Evolutionary conservation across 371 early-diverging fungal genomes (phyloP).

Genomic region (Fennellomyces sp.): DNA sequence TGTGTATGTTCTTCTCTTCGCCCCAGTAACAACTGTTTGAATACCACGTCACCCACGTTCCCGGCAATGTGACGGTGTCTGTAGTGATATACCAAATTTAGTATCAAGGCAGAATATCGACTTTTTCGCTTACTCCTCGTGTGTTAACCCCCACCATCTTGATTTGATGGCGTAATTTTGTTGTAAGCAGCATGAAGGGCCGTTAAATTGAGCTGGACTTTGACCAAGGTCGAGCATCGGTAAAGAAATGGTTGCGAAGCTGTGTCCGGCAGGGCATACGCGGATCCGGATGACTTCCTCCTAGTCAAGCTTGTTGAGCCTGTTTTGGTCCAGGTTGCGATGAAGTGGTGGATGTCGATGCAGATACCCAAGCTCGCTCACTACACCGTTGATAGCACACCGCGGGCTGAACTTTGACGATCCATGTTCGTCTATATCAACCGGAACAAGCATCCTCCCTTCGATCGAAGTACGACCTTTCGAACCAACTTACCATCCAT

Average conservation of each 20-base stretch:
- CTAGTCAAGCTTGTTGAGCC: background rate
- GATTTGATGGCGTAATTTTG: too few relatives aligned
- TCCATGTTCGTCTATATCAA: background rate
- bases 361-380: background rate
- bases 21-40: background rate
- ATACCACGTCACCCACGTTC: background rate
- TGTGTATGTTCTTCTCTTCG: background rate
- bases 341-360: background rate
- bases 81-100: background rate
- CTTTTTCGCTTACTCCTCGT: too few relatives aligned
- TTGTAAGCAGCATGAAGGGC: too few relatives aligned
- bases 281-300: background rate
- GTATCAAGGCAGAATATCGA: background rate
- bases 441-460: background rate
- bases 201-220: too few relatives aligned
- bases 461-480: background rate
- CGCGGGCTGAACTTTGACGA: background rate
- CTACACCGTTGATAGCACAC: background rate
- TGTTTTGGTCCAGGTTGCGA: background rate
- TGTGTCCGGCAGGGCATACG: too few relatives aligned
- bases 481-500: background rate
- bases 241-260: too few relatives aligned
- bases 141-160: too few relatives aligned
- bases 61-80: too few relatives aligned
- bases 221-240: too few relatives aligned